Evolutionary conservation across 2,329 filamentous ascomycete genomes (phyloP).

Genomic region (Talaromyces sp.): DNA sequence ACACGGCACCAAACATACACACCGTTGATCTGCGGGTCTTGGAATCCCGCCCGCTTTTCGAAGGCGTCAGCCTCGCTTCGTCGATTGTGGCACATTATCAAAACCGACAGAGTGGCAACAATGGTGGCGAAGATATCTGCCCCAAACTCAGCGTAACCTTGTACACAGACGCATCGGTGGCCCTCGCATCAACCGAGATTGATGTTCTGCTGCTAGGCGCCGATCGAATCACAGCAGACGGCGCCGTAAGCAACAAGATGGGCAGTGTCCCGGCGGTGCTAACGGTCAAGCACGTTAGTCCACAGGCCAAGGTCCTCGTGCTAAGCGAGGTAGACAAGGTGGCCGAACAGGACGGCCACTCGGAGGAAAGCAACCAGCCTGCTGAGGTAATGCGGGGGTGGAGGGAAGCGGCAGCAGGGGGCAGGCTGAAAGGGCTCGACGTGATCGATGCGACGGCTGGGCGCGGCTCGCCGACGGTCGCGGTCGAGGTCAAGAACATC

Average conservation of each 20-base stretch:
- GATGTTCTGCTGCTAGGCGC: conserved; percentile 60
- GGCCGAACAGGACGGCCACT: conserved; percentile 41
- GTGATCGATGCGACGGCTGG: conserved; percentile 14
- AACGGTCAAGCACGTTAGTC: conserved; percentile 47
- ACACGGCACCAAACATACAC: conserved; percentile 29
- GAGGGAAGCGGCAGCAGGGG: conserved; percentile 26
- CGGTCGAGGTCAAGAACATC: conserved; percentile 38
- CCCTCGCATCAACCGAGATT: conserved; percentile 47
- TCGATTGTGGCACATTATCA: conserved; percentile 16
- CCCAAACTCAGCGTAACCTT: conserved; percentile 41
- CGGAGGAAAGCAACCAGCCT: conserved; percentile 49
- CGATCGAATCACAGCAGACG: conserved; percentile 54
- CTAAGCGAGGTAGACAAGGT: conserved; percentile 61
- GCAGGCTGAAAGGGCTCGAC: conserved; percentile 8
- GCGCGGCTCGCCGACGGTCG: conserved; percentile 12
- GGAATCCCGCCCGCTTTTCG: conserved; percentile 62
- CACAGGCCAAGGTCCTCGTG: conserved; percentile 47
- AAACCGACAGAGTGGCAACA: conserved; percentile 12
- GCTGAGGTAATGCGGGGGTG: conserved; percentile 49
- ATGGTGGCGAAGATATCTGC: conserved; percentile 1
- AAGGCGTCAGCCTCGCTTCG: conserved; percentile 52
- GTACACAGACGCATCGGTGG: conserved; percentile 57
- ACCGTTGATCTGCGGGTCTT: conserved; percentile 55
- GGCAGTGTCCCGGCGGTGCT: conserved; percentile 58
- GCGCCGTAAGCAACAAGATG: conserved; percentile 62